Conservation (phyloP, 257 asterid genomes). For the Solanum piurae region DNA sequence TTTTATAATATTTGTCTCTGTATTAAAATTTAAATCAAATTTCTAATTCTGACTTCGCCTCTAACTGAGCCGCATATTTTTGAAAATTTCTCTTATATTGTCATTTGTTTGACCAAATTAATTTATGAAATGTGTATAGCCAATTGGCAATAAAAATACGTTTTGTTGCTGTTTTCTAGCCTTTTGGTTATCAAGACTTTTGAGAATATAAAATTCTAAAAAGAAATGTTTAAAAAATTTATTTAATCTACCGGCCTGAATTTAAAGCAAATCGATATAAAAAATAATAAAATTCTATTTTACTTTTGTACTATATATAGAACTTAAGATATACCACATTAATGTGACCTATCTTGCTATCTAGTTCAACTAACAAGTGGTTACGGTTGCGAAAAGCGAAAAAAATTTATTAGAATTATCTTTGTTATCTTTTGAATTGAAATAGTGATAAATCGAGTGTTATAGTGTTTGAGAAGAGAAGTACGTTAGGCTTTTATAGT, state of each 20-base stretch:
- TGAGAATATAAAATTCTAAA: background rate
- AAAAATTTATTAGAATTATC: background rate
- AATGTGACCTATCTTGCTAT: background rate
- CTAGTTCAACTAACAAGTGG: background rate
- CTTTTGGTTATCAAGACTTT: background rate
- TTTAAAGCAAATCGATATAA: background rate
- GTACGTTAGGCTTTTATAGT: background rate
- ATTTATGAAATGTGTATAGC: background rate
- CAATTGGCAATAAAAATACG: background rate
- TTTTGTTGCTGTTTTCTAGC: background rate
- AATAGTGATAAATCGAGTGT: background rate
- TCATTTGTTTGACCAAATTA: background rate
- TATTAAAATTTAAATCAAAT: too few relatives aligned
- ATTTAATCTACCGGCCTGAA: background rate
- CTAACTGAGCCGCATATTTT: background rate
- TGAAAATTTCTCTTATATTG: background rate
- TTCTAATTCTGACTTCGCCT: too few relatives aligned
- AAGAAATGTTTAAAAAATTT: background rate
- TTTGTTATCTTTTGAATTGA: background rate
- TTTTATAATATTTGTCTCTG: rapidly evolving
- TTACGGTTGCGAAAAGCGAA: background rate
- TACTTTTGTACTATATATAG: background rate
- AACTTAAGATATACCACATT: background rate
- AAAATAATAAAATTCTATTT: background rate
- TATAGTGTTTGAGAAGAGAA: background rate